Base-by-base conservation (phyloP, 345 rosid species). In the Isatis tinctoria region DNA sequence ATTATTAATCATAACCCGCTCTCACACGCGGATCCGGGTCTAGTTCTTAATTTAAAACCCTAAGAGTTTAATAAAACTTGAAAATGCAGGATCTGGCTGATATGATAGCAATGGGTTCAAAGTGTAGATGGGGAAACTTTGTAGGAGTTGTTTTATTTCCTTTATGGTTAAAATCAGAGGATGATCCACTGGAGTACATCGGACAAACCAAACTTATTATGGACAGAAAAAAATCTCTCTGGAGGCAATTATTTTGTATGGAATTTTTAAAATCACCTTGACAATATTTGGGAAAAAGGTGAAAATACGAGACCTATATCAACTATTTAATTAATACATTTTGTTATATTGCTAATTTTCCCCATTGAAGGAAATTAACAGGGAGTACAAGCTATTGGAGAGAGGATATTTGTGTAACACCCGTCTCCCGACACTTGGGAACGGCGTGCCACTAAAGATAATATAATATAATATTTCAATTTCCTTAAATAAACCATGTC, bases 91-190 rank as follows among this genome's bases (percentile, higher is more conserved):
- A 70, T 51, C 59, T 85, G 53, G 82, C 82, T 22, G 62, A 79
- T 72, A 82, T 82, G 82, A 85, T 85, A 84, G 74, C 68, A 1
- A 81, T 81, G 28, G 71, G 64, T 48, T 66, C 80, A 4, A 72
- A 81, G 48, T 79, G 69, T 56, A 72, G 74, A 20, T 87, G 88
- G 88, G 91, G 87, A 0, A 87, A 83, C 36, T 67, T 76, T 74
- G 63, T 87, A 5, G 87, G 87, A 4, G 74, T 40, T 39, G 48
- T 85, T 4, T 17, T 83, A 35, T 30, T 85, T 27, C 91, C 91
- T 8, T 66, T 85, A 26, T 80, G 56, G 53, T 75, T 85, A n/a
- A 76, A 58, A 13, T 47, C 72, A 3, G 71, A 66, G 12, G 47
- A 74, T 14, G 85, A 85, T 63, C 91, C 87, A 0, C 61, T 87